Evolutionary conservation across 2,329 filamentous ascomycete species (phyloP), one percentile per base, ranked within the genome.

Genomic region (Aspergillus sp.): DNA sequence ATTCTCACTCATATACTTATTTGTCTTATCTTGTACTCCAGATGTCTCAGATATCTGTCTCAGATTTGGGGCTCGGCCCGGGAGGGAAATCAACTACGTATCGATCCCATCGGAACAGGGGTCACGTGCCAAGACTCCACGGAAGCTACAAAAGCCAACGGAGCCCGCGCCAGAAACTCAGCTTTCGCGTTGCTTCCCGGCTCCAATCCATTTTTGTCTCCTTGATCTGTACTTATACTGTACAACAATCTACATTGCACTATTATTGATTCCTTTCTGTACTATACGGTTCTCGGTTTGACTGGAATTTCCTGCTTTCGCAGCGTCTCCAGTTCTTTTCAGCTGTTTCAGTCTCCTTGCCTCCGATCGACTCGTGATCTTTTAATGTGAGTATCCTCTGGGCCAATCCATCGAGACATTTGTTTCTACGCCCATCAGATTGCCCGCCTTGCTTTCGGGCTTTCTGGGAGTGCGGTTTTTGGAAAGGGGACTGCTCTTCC

Each of bases 211-310:
- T 23, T 43, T 35, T 46, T 52, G 3, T 39, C 43, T 54, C 43
- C 27, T 54, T 51, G 31, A 41, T 56, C 27, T 52, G 37, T 52
- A 50, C 37, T 44, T 58, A 51, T 57, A 45, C 15, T 57, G 56
- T 58, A 51, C 49, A 11, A 24, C 51, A 14, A 19, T 39, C 47
- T 40, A 52, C 15, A 33, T 47, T 31, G 8, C 9, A 8, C 9
- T 52, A 54, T 61, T 54, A 58, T 58, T 52, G 7, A 46, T 55
- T 41, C 17, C 43, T 37, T 56, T 47, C 27, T 52, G 52, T 51
- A 54, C 45, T 40, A 56, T 59, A 60, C 52, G 17, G 6, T 19
- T 58, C 52, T 40, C 37, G 33, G 50, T 39, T 57, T 57, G 23
- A 37, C 15, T 52, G 37, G 37, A 53, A 49, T 59, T 48, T 60